Base-by-base conservation (phyloP, 768 basidiomycete genomes). In the Coprinopsis cinerea region DNA sequence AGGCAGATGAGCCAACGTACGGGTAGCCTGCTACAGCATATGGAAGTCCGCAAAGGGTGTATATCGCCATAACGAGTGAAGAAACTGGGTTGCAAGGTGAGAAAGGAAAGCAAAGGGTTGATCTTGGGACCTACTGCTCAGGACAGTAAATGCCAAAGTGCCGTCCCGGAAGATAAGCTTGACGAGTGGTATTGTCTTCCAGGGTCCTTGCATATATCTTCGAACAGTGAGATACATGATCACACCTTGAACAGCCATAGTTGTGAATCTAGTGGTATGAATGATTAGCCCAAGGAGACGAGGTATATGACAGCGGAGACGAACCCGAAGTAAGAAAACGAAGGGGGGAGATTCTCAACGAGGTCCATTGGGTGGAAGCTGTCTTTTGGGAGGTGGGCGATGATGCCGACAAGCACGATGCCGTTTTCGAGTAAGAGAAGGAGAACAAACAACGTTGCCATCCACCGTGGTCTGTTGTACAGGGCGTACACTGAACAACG, bases 401-500 rank as follows among this genome's bases (percentile, higher is more conserved):
- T 46, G 1, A 61, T 35, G 7, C 61, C 59, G 30, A 55, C 39
- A 14, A 56, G 25, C 20, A 58, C 53, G 5, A 59, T 49, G 3
- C 53, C 49, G 32, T 57, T 42, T 48, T 64, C 63, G 4, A 55
- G 37, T 3, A 57, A 5, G 6, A 64, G 27, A 15, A 64, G 45
- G 25, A 43, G 34, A 15, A 57, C 11, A 32, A 65, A 62, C 2
- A 60, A 23, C 10, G 49, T 49, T 30, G 42, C 48, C 27, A 67
- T 51, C 47, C 55, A 56, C 44, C 48, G 51, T 32, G 45, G 55
- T 46, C 56, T 56, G 50, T 60, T 59, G 43, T 66, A 67, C 2
- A 67, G 53, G 5, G 66, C 66, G 48, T 66, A 66, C 10, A 66
- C 63, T 67, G 34, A 17, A 51, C 13, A 1, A 17, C 14, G 26